phyloP scores from a whole-genome alignment of 2,329 filamentous ascomycete genomes.

The Verticillium isaacii region DNA sequence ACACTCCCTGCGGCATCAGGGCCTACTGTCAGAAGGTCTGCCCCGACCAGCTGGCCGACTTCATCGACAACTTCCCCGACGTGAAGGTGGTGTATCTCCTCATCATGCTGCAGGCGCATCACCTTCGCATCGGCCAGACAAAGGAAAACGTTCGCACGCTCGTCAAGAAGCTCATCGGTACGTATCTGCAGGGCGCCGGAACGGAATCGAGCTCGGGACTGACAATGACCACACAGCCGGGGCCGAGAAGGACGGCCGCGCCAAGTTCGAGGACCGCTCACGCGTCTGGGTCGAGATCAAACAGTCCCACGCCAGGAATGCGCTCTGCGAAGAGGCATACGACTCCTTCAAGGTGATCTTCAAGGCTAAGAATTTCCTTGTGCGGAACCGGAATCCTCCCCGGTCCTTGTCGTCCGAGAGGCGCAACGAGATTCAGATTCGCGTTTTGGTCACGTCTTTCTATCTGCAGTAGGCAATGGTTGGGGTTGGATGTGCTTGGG shows the following conservation, averaged over 20 bases:
- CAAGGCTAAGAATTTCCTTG: not conserved
- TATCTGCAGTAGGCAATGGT: not conserved
- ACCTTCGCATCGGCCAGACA: not conserved
- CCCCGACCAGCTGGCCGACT: conserved; percentile 11
- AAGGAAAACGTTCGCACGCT: not conserved
- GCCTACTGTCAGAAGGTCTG: conserved; percentile 10
- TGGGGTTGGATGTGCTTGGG: no score
- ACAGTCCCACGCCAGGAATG: not conserved
- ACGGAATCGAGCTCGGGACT: not conserved
- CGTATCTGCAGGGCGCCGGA: no score
- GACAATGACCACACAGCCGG: not conserved
- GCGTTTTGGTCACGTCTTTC: conserved; percentile 1
- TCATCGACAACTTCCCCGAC: conserved; percentile 19
- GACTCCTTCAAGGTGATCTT: not conserved
- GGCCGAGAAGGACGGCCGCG: not conserved
- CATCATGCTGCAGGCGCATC: conserved; percentile 5
- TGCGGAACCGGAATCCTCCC: not conserved
- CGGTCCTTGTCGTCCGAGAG: not conserved
- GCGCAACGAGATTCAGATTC: conserved; percentile 1
- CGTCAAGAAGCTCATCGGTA: not conserved
- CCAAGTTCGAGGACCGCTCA: not conserved
- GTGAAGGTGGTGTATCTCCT: conserved; percentile 24
- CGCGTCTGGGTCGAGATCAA: not conserved
- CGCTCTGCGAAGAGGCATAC: not conserved
- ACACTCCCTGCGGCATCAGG: not conserved